Base-by-base conservation (phyloP, 805 yeast genomes). In the Ogataea saltuana region DNA sequence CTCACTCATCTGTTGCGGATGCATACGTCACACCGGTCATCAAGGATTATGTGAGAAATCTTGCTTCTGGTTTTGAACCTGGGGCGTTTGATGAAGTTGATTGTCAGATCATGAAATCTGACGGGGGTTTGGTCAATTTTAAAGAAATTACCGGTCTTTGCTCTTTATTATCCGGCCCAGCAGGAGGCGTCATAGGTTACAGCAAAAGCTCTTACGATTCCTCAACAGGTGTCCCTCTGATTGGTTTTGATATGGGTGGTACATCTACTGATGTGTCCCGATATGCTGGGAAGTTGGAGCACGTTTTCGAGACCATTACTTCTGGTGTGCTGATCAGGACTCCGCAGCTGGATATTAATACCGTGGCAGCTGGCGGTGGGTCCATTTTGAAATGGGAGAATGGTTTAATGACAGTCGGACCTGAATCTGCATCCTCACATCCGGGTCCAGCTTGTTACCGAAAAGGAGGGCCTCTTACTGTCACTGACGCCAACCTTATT, bases 181-280 rank as follows among this genome's bases (percentile, higher is more conserved):
- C 97, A n/a, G 98, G 97, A 22, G 98, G 98, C 34, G 95, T 90
- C 44, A 96, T 90, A 22, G 98, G 97, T 0, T 86, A 80, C 55
- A 85, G 96, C 0, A 74, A 78, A 38, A 89, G 97, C 0, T 85
- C 95, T 45, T 88, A 72, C 58, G 71, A 78, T 46, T 59, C 63
- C 1, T 51, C 61, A 11, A 72, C 72, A 41, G 64, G 65, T 12
- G 71, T 72, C 16, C 88, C 95, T 0, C 70, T 84, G 33, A 76
- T 86, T 44, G 93, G 93, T 0, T 84, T 87, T 54, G 95, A 86
- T 62, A 85, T 86, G 89, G 95, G 95, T 40, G 95, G 95, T 33
- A 86, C 95, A 1, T 83, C 90, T 0, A 86, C 95, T 1, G 95
- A 87, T 65, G 89, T 85, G 2, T 80, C 88, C 8, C 70, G 95